phyloP scores from a whole-genome alignment of 1,284 basidiomycete genomes.

The Rhodotorula sp. region DNA sequence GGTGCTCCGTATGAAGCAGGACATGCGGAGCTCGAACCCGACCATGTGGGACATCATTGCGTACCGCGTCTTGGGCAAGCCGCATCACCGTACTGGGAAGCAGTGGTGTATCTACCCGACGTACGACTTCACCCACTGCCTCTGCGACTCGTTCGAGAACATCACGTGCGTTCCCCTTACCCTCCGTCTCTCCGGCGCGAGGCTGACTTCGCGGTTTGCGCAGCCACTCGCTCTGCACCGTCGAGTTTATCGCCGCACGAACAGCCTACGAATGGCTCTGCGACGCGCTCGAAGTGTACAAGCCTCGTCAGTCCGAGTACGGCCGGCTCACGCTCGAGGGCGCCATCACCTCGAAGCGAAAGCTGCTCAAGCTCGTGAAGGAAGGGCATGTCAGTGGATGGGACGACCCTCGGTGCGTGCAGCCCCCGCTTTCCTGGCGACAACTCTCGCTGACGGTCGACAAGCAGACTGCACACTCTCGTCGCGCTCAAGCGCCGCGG shows the following conservation, averaged over 20 bases:
- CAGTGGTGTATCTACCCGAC: slow-evolving; percentile 89
- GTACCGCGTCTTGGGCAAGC: slow-evolving; percentile 85
- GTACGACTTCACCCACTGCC: slow-evolving; percentile 98
- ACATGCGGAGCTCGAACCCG: slow-evolving; percentile 84
- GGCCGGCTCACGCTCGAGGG: slow-evolving; percentile 91
- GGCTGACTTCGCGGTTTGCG: neutral
- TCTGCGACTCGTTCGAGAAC: slow-evolving; percentile 98
- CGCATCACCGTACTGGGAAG: slow-evolving; percentile 89
- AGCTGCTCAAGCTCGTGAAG: slow-evolving; percentile 85
- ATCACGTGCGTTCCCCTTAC: slow-evolving; percentile 90
- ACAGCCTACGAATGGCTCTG: slow-evolving; percentile 99
- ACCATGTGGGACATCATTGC: slow-evolving; percentile 99
- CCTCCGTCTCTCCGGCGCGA: slow-evolving; percentile 63
- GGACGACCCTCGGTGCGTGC: slow-evolving; percentile 79
- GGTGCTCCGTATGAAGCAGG: slow-evolving; percentile 96
- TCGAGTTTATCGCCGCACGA: slow-evolving; percentile 93
- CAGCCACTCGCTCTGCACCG: slow-evolving; percentile 96
- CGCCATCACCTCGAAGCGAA: slow-evolving; percentile 96
- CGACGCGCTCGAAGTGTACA: slow-evolving; percentile 93
- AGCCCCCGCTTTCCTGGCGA: neutral
- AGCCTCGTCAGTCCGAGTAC: slow-evolving; percentile 97
- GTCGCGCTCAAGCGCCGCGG: slow-evolving; percentile 92
- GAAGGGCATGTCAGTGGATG: slow-evolving; percentile 82
- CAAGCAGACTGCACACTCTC: slow-evolving; percentile 74
- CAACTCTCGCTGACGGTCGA: neutral